Conservation (phyloP, 106 monocot species). For the Cymbidium sinense region DNA sequence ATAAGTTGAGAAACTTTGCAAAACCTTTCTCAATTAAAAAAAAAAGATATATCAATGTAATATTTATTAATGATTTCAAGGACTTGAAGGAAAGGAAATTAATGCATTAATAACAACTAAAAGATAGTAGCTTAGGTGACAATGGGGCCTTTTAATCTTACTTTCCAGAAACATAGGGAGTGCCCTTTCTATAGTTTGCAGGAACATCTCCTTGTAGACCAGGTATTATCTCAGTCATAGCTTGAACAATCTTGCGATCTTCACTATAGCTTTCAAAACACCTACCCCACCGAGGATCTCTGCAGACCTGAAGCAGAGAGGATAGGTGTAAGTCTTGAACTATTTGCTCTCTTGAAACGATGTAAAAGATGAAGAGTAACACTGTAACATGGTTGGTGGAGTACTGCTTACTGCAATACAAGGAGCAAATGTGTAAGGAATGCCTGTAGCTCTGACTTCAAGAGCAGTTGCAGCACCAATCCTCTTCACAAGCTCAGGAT, state of each 20-base stretch:
- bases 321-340: background rate
- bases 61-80: background rate
- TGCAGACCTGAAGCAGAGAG: conserved; percentile 31
- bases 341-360: background rate
- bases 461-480: conserved; percentile 61
- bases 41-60: background rate
- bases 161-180: conserved; percentile 44
- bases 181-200: conserved; percentile 15
- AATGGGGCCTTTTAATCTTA: conserved; percentile 9
- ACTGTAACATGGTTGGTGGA: background rate
- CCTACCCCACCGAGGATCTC: conserved; percentile 56
- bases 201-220: conserved; percentile 47
- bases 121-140: background rate
- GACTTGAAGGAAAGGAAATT: background rate
- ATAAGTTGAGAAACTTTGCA: background rate
- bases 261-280: conserved; percentile 76
- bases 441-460: conserved; percentile 57
- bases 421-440: conserved; percentile 63
- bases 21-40: background rate
- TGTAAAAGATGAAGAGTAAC: background rate
- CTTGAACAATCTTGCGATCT: conserved; percentile 35
- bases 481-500: conserved; percentile 37
- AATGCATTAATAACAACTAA: background rate
- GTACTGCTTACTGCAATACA: conserved; percentile 42
- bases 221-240: conserved; percentile 46